Evolutionary conservation across 2,329 filamentous ascomycete species (phyloP), one percentile per base, ranked within the genome.

Genomic region (Setomelanomma holmii): DNA sequence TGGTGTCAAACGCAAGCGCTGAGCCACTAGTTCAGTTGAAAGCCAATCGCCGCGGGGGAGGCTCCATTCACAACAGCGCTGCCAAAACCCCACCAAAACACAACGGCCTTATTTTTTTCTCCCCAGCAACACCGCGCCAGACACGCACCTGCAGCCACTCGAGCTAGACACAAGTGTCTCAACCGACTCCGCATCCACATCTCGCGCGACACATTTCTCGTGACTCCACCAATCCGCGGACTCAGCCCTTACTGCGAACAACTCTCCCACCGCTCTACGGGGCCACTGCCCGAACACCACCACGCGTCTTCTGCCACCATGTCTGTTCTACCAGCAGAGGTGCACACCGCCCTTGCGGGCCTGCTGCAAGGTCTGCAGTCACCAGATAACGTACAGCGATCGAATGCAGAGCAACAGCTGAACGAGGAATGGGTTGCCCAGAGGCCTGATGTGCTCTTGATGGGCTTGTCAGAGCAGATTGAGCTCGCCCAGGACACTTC

Each of bases 381-480:
- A 41, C 80, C 91, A 66, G 93, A 99, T 79, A 99, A 99, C 79
- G 82, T 82, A 52, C 83, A 91, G 66, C 89, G 95, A 73, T 86
- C 89, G 23, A 86, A 91, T 75, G 93, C 93, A 45, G 95, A 99
- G 77, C 91, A 96, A 61, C 89, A 93, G 75, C 81, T 99, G 58
- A 90, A 91, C 75, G 90, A 86, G 77, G 93, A 92, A 82, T 99
- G 95, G 95, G 89, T 92, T 30, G 80, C 81, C 56, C 83, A 86
- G 51, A 86, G 89, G 55, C 93, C 95, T 30, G 93, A 97, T 69
- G 84, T 96, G 65, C 82, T 98, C 64, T 80, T 99, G 72, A 95
- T 98, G 89, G 95, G 93, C 61, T 80, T 99, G 66, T 93, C 89
- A 35, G 95, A 98, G 79, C 93, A 98, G 78, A 87, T 96, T 65